Conservation (phyloP, 768 basidiomycete genomes). For the Lactarius pseudohatsudake region DNA sequence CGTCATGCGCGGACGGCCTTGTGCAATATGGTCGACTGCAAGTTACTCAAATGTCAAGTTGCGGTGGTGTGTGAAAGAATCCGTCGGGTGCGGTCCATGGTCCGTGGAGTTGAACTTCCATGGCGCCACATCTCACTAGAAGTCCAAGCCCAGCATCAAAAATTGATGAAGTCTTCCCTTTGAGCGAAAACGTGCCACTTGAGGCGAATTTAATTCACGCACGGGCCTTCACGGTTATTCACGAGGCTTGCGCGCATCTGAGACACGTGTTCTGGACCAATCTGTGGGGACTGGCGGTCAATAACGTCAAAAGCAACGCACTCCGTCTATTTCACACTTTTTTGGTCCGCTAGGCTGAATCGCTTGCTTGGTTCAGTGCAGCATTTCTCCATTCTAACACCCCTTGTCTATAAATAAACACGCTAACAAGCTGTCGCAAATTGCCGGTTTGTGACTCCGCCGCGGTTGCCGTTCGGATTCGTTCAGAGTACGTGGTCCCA, state of each 20-base stretch:
- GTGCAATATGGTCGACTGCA: not conserved
- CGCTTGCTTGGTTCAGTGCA: not conserved
- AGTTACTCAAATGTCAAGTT: not conserved
- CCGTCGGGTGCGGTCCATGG: not conserved
- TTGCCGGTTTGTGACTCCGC: no score
- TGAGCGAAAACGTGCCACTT: not conserved
- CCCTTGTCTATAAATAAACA: not conserved
- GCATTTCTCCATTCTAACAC: not conserved
- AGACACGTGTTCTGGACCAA: not conserved
- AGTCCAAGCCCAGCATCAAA: not conserved
- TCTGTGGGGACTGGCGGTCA: not conserved
- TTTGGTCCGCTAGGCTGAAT: no score
- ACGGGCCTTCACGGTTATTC: no score
- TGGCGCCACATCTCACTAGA: not conserved
- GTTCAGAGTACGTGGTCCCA: not conserved
- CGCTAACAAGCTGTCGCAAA: no score
- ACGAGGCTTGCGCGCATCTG: no score
- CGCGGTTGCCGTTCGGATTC: no score
- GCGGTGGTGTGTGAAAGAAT: not conserved
- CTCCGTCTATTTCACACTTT: no score
- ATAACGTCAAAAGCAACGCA: not conserved
- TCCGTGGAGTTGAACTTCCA: not conserved
- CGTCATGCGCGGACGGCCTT: not conserved
- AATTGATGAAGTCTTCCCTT: not conserved
- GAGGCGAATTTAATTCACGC: no score